Conservation (phyloP, 2,329 filamentous ascomycete species). For the Sclerotinia sclerotiorum region DNA sequence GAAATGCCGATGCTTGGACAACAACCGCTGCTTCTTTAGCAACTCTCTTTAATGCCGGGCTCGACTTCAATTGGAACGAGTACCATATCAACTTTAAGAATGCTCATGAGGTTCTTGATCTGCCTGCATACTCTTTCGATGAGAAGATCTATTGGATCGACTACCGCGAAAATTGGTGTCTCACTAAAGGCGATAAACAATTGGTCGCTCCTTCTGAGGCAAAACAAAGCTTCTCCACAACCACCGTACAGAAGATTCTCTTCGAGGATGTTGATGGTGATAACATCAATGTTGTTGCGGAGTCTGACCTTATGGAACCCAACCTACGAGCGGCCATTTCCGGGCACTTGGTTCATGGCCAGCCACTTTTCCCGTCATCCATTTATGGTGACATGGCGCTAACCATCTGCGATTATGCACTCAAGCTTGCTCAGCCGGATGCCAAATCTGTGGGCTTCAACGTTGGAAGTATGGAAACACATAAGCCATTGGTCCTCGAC, state of each 20-base stretch:
- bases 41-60: slow-evolving; percentile 59
- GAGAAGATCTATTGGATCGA: slow-evolving; percentile 65
- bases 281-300: slow-evolving; percentile 51
- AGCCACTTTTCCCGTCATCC: slow-evolving; percentile 49
- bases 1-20: slow-evolving; percentile 62
- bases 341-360: slow-evolving; percentile 59
- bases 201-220: slow-evolving; percentile 52
- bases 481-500: slow-evolving; percentile 63
- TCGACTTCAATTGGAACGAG: slow-evolving; percentile 67
- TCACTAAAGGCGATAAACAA: slow-evolving; percentile 63
- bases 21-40: slow-evolving; percentile 58
- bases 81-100: slow-evolving; percentile 61
- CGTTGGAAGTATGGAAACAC: slow-evolving; percentile 64
- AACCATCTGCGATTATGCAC: slow-evolving; percentile 56
- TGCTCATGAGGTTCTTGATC: slow-evolving; percentile 57
- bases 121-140: slow-evolving; percentile 67
- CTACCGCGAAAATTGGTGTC: slow-evolving; percentile 64
- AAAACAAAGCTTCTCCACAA: slow-evolving; percentile 48
- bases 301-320: slow-evolving; percentile 52
- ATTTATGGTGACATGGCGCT: slow-evolving; percentile 61
- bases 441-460: slow-evolving; percentile 51
- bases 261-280: slow-evolving; percentile 52
- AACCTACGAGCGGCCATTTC: slow-evolving; percentile 44
- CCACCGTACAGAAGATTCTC: slow-evolving; percentile 44
- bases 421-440: slow-evolving; percentile 42